Base-by-base conservation (phyloP, 306 rosid species). In the Cucurbita ficifolia region DNA sequence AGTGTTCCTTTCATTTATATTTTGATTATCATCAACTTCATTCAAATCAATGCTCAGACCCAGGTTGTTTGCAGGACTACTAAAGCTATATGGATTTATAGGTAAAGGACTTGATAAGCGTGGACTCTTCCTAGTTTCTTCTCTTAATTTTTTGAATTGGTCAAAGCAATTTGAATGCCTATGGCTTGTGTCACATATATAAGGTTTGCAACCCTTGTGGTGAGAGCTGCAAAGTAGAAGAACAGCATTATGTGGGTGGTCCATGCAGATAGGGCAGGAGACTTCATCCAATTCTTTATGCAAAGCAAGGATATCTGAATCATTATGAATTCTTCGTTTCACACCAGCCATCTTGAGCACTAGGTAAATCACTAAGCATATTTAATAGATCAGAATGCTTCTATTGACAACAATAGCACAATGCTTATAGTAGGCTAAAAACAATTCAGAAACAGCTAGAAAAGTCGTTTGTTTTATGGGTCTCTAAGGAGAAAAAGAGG, bases 231-330 rank as follows among this genome's bases (percentile, higher is more conserved):
- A 93, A 75, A 78, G 89, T 75, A 93, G 96, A 80, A 93, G 94
- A 86, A 93, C 98, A 76, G 98, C 98, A 88, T 93, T 93, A 90
- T 93, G 98, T 72, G 98, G 98, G 84, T 93, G 98, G 82, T 93
- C 98, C 96, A 93, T 93, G 94, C 98, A 93, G 88, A 93, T 88
- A 59, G 98, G 88, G 89, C 98, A 93, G 78, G 96, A 87, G 82
- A 88, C 90, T 57, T 89, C 98, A 87, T 93, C 98, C 93, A 93
- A 82, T 89, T 93, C 98, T 93, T 86, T 90, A 91, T 88, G 88
- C 84, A 93, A 88, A 76, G 94, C 94, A 90, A 70, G 86, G 65
- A 79, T 85, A 79, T 93, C 98, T 78, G 97, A 88, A 87, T 86
- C 96, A 85, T 82, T 90, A 90, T 86, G 87, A 79, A 92, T 79